These are phyloP conservation scores for Diplocarpon mali DNA, from an alignment of 2,329 filamentous ascomycete species.

Conservation along the genomic window DNA sequence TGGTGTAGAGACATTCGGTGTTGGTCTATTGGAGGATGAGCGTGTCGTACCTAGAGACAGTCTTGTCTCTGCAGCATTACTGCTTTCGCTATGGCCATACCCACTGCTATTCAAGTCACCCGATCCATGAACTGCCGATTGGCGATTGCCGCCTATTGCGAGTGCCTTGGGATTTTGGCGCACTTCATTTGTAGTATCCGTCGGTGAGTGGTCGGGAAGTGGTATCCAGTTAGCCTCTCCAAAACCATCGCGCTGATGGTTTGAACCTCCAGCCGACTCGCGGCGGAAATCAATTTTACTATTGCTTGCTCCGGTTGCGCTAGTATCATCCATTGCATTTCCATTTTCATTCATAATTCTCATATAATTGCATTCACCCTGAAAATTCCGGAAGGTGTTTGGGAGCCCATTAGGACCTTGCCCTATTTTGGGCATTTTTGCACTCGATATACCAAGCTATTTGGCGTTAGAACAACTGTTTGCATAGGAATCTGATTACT, in stretches of 20 bases:
- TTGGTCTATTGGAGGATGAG: constrained; percentile 39
- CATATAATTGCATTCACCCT: constrained; percentile 12
- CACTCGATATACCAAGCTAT: constrained; percentile 20
- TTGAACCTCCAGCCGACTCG: constrained; percentile 7
- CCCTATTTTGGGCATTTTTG: constrained; percentile 12
- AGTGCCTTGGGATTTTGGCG: constrained; percentile 17
- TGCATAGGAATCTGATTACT: constrained; percentile 6
- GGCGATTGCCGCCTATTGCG: constrained; percentile 11
- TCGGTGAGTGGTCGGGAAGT: constrained; percentile 3
- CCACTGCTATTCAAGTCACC: constrained; percentile 24
- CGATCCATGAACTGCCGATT: not conserved
- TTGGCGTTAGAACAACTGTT: constrained; percentile 7
- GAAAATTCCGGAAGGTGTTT: constrained; percentile 1
- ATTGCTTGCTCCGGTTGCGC: constrained; percentile 1
- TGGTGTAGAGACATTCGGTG: constrained; percentile 45
- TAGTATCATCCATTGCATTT: constrained; percentile 8
- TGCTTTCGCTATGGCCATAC: constrained; percentile 34
- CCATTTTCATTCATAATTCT: constrained; percentile 1
- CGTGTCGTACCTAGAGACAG: constrained; percentile 19
- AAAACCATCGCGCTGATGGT: constrained; percentile 6
- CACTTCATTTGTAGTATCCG: constrained; percentile 10
- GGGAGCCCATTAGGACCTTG: not conserved
- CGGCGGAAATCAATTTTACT: constrained; percentile 1
- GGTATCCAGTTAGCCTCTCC: constrained; percentile 14
- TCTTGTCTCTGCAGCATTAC: constrained; percentile 26